Evolutionary conservation across 73 alveolate genomes (phyloP), one percentile per base, ranked within the genome.

Genomic region (Durusdinium trenchii): DNA sequence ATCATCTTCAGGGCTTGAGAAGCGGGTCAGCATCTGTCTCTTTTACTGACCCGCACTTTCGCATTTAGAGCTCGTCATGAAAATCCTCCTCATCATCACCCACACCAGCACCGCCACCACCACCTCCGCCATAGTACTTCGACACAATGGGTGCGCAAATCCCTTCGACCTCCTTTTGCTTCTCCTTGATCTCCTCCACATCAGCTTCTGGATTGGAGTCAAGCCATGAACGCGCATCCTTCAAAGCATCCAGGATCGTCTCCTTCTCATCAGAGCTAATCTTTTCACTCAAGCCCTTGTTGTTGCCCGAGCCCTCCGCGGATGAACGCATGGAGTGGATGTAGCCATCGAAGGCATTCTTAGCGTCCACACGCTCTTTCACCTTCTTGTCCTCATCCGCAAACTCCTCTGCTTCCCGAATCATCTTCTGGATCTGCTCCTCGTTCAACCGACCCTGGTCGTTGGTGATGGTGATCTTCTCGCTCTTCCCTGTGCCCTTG

Each of bases 381-480:
- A 43, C 82, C 45, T 40, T 52, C 95, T 35, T 54, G 87, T 64
- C 97, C 87, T 91, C 97, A 28, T 64, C 89, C n/a, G 78, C 89
- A 57, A 91, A 91, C 51, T 46, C 76, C 75, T 91, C 97, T 23
- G 97, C 97, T 23, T 91, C 97, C 51, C 45, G 47, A 23, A 91
- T 36, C 97, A 91, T 91, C 89, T 47, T 40, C 48, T 91, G 60
- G 87, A 91, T 91, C 87, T 91, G 60, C 32, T 61, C 46, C 84
- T 87, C 84, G 30, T 82, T 61, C 84, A 62, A 47, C 46, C 95
- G 95, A 61, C 99, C 99, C 99, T 99, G 99, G 79, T 99, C 99
- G 99, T 99, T 99, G 90, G 99, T 99, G 99, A 99, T 99, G 90
- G 99, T 99, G 99, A 99, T 99, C 95, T 99, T 99, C 97, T 99